phyloP scores from a whole-genome alignment of 2,329 filamentous ascomycete genomes.

The Colletotrichum orbiculare region DNA sequence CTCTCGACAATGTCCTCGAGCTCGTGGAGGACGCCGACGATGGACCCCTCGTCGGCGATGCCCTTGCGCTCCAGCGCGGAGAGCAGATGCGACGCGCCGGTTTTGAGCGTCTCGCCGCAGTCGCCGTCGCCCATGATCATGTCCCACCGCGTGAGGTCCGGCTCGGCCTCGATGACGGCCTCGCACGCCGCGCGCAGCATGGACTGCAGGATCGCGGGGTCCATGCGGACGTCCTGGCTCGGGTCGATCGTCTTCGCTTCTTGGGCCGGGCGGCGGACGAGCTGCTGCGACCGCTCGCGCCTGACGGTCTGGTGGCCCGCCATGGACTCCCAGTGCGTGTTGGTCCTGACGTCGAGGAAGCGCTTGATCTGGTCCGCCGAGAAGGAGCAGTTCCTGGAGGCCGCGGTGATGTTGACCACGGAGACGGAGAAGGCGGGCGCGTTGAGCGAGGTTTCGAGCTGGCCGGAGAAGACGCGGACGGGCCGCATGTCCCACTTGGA shows the following conservation, averaged over 20 bases:
- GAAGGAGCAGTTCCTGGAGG: constrained; percentile 57
- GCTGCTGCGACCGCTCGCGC: constrained; percentile 53
- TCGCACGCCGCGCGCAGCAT: constrained; percentile 66
- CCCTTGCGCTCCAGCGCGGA: constrained; percentile 56
- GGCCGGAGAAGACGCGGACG: constrained; percentile 68
- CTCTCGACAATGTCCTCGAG: constrained; percentile 66
- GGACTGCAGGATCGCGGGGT: constrained; percentile 62
- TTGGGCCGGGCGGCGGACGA: constrained; percentile 52
- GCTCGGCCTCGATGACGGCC: constrained; percentile 67
- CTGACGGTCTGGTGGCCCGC: constrained; percentile 55
- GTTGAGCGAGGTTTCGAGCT: constrained; percentile 78
- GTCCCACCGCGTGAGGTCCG: constrained; percentile 72
- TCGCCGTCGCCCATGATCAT: constrained; percentile 74
- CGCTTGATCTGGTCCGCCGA: constrained; percentile 65
- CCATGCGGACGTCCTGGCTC: constrained; percentile 58
- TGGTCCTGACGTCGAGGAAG: constrained; percentile 73
- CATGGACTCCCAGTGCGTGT: constrained; percentile 65
- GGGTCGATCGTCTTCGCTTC: constrained; percentile 50
- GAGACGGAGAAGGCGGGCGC: constrained; percentile 78
- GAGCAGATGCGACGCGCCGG: constrained; percentile 59
- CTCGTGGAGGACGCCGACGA: constrained; percentile 58
- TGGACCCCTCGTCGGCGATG: constrained; percentile 55
- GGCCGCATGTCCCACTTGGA: constrained; percentile 60
- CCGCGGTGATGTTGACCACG: constrained; percentile 67
- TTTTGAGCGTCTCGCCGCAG: constrained; percentile 71